These are phyloP conservation scores for Leccinum ochraceum DNA, from an alignment of 768 basidiomycete species.

Conservation along the genomic window DNA sequence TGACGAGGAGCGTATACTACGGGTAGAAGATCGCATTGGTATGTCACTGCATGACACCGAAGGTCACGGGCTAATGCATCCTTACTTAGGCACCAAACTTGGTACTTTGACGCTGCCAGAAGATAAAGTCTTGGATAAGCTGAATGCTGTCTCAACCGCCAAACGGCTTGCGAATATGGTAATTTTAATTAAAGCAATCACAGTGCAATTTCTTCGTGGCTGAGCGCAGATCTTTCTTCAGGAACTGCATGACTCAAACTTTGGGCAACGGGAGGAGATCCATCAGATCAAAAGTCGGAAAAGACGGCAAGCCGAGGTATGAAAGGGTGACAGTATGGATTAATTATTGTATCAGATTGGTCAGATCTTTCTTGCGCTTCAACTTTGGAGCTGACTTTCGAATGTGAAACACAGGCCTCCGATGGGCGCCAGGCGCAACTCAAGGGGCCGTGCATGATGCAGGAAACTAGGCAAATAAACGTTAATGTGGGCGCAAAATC, in stretches of 20 bases:
- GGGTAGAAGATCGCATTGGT: constrained; percentile 88
- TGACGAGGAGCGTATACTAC: constrained; percentile 69
- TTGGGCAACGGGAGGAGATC: constrained; percentile 86
- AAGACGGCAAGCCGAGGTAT: constrained; percentile 14
- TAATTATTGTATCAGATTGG: constrained; percentile 3
- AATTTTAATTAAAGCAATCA: constrained; percentile 32
- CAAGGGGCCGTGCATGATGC: too few species aligned
- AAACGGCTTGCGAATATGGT: constrained; percentile 96
- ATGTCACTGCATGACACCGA: constrained; percentile 31
- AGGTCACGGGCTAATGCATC: neutral
- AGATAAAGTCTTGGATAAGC: constrained; percentile 73
- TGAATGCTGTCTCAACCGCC: constrained; percentile 90
- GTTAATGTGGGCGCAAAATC: too few species aligned
- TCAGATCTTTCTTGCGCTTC: constrained; percentile 11
- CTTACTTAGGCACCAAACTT: constrained; percentile 64
- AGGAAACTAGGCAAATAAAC: too few species aligned
- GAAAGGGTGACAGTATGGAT: neutral
- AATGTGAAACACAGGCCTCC: neutral
- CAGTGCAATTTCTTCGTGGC: neutral
- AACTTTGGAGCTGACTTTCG: neutral
- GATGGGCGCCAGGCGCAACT: neutral
- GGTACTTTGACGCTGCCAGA: constrained; percentile 78
- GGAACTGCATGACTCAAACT: constrained; percentile 86
- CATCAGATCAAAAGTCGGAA: constrained; percentile 59
- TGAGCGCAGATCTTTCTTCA: constrained; percentile 30